Percentiles rank a stretch among this genome's conserved stretches.
phyloP scores from a whole-genome alignment of 2,329 filamentous ascomycete species.

The Pestalotiopsis sp. region DNA sequence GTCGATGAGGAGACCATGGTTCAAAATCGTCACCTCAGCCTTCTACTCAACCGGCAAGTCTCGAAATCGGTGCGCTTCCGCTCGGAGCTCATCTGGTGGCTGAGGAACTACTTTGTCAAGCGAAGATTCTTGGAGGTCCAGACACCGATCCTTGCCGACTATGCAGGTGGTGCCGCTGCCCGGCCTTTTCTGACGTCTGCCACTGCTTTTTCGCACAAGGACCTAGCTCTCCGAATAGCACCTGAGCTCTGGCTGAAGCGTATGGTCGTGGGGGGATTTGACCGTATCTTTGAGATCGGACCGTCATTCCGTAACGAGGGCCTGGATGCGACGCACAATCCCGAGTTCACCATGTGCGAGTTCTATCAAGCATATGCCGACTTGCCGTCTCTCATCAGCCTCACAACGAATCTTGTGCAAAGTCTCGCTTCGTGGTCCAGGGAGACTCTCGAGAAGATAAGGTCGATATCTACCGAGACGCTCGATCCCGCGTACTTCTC shows the following conservation, averaged over 20 bases:
- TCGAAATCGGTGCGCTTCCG: constrained; percentile 74
- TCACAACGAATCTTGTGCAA: constrained; percentile 73
- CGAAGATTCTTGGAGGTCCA: constrained; percentile 82
- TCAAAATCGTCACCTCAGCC: constrained; percentile 81
- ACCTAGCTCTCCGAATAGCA: constrained; percentile 81
- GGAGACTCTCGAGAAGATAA: constrained; percentile 42
- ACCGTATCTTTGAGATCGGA: constrained; percentile 90
- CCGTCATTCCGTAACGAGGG: constrained; percentile 93
- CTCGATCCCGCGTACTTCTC: constrained; percentile 52
- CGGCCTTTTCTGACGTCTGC: constrained; percentile 82
- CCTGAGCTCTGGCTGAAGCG: constrained; percentile 96
- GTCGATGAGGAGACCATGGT: constrained; percentile 72
- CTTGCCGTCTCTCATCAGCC: constrained; percentile 71
- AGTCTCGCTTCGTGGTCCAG: constrained; percentile 58
- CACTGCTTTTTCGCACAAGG: constrained; percentile 72
- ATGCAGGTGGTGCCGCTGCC: constrained; percentile 85
- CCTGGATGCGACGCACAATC: constrained; percentile 89
- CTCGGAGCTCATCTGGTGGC: constrained; percentile 71
- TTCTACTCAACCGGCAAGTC: constrained; percentile 73
- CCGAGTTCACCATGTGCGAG: constrained; percentile 96
- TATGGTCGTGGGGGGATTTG: constrained; percentile 84
- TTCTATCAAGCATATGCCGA: constrained; percentile 90
- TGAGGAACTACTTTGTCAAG: constrained; percentile 74
- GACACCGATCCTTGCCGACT: constrained; percentile 82
- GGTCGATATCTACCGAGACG: constrained; percentile 48